phyloP scores from a whole-genome alignment of 495 filamentous ascomycete species.

The Neurospora sp. region DNA sequence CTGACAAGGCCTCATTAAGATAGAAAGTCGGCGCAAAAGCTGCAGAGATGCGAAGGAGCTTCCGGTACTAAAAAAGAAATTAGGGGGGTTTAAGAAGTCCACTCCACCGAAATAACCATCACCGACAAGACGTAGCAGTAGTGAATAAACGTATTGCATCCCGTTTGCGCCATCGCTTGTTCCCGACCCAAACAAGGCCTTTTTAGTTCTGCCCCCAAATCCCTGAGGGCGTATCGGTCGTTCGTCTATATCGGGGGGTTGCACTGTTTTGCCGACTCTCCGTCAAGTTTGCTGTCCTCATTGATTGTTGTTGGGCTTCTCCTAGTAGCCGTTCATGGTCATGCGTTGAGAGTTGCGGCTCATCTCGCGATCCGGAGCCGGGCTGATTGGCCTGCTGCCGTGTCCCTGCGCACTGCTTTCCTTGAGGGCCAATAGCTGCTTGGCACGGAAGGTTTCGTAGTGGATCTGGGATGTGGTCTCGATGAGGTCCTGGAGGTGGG shows the following conservation, averaged over 20 bases:
- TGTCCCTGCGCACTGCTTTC: conserved; percentile 86
- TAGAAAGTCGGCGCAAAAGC: not conserved
- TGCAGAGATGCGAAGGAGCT: not conserved
- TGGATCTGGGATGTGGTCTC: conserved; percentile 99
- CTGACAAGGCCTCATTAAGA: not conserved
- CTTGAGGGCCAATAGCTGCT: conserved; percentile 95
- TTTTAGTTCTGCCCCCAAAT: not conserved
- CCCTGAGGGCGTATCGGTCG: not conserved
- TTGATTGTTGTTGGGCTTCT: conserved; percentile 4
- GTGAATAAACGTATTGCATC: not conserved
- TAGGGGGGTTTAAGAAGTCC: not conserved
- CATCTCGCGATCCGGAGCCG: conserved; percentile 84
- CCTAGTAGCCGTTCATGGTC: conserved; percentile 95
- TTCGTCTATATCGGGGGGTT: not conserved
- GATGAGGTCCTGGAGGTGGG: conserved; percentile 94
- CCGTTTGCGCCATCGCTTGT: not conserved
- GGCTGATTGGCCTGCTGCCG: conserved; percentile 88
- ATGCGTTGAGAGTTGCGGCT: conserved; percentile 93
- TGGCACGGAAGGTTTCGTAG: conserved; percentile 99
- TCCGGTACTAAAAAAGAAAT: not conserved
- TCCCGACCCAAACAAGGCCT: not conserved
- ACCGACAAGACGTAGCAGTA: not conserved
- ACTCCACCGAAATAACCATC: not conserved
- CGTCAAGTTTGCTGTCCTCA: conserved; percentile 7
- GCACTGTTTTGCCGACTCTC: not conserved